Percentiles rank a stretch among this genome's conserved stretches.
Conservation (phyloP, 495 filamentous ascomycete genomes). For the Tuber umbilicatum region DNA sequence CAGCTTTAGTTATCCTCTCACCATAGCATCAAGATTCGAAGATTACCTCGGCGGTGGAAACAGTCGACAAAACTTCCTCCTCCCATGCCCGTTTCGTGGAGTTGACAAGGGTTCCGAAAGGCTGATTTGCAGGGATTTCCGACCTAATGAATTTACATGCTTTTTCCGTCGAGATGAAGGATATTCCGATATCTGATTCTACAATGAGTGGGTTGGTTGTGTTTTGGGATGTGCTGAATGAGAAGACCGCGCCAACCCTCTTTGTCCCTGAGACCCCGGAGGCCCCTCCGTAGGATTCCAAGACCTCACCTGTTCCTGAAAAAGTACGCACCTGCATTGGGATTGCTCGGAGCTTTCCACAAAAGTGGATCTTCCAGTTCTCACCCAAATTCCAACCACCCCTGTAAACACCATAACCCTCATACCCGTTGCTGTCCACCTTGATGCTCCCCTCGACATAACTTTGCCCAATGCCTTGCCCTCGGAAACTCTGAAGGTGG, state of each 20-base stretch:
- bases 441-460: constrained; percentile 60
- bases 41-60: constrained; percentile 51
- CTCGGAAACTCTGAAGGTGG: constrained; percentile 57
- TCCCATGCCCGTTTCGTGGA: constrained; percentile 54
- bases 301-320: constrained; percentile 43
- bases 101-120: constrained; percentile 48
- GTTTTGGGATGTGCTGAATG: constrained; percentile 37
- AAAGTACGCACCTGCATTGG: constrained; percentile 49
- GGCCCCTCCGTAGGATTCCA: constrained; percentile 34
- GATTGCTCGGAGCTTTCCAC: constrained; percentile 54
- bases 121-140: constrained; percentile 53
- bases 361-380: constrained; percentile 63
- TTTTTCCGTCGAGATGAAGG: constrained; percentile 58
- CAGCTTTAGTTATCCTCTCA: neutral
- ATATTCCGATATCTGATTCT: constrained; percentile 62
- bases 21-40: neutral
- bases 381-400: constrained; percentile 56
- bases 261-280: constrained; percentile 36
- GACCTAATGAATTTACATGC: constrained; percentile 56
- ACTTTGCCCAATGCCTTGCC: constrained; percentile 56
- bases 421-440: constrained; percentile 52
- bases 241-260: constrained; percentile 47
- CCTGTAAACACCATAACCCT: constrained; percentile 59
- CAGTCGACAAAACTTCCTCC: constrained; percentile 55
- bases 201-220: constrained; percentile 41